Evolutionary conservation across 148 eudicot genomes (phyloP), one percentile per base, ranked within the genome.

Genomic region (Selenicereus undatus): DNA sequence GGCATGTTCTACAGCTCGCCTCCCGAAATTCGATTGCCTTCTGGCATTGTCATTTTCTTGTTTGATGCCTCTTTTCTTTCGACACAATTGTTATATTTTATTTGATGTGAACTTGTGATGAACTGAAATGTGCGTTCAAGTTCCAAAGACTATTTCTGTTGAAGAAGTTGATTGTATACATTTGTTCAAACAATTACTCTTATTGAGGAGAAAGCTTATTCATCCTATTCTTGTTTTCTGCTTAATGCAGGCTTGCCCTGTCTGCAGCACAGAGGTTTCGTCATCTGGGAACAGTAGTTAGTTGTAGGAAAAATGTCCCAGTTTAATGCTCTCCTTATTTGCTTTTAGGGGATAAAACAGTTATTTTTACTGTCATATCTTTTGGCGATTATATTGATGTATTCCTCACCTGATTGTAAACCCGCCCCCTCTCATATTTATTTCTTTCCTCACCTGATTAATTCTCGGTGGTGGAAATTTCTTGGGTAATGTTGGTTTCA

Each of bases 201-300:
- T 39, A 7, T 39, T 39, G 8, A 39, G 9, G 52, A 48, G 14
- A 48, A 48, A 10, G 5, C 29, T 50, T 30, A 52, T 70, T 29
- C 32, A 14, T 76, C 32, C 13, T 54, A 2, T 60, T 62, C 27
- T n/a, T 8, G n/a, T 62, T n/a, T 48, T 71, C 10, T 82, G 43
- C 1, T 56, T 87, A 85, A 76, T 72, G 73, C 87, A 93, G 97
- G 90, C 92, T 48, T 93, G 97, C 81, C 97, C 97, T 12, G 89
- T 93, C 73, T 93, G 97, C 87, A 91, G 87, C 80, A 79, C 92
- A 12, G 97, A 93, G 84, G 97, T 91, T 27, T 91, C 97, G 3
- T 84, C 95, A 42, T 88, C 95, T 21, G 83, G 86, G 56, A 87
- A 81, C 73, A 88, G 87, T 86, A 84, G 79, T 77, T 48, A 76